Conservation (phyloP, 108 stramenopile species). For the Pinguiococcus pyrenoidosus region DNA sequence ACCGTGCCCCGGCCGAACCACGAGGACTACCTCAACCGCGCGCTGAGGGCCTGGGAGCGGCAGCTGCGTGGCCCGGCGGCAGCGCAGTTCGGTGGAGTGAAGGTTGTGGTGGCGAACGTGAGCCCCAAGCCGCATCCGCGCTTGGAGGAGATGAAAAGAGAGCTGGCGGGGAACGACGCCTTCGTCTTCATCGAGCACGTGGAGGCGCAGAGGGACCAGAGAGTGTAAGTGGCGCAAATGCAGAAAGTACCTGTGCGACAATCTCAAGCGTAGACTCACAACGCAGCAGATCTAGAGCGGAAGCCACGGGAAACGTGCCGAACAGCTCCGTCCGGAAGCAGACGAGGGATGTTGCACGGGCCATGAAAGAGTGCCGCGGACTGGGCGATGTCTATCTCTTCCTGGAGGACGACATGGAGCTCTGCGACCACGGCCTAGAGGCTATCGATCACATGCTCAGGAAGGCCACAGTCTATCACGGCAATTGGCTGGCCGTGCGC, state of each 20-base stretch:
- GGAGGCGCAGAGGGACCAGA: background rate
- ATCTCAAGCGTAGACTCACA: background rate
- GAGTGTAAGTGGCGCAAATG: no score
- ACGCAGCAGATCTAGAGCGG: background rate
- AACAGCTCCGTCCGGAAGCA: constrained; percentile 26
- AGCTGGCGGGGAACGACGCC: background rate
- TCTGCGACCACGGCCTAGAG: constrained; percentile 16
- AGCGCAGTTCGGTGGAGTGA: background rate
- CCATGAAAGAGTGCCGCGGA: constrained; percentile 3
- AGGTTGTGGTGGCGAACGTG: constrained; percentile 33
- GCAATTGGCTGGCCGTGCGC: constrained; percentile 29
- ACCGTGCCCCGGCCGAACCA: constrained; percentile 28
- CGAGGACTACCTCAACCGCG: constrained; percentile 22
- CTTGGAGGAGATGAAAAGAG: constrained; percentile 18
- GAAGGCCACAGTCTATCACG: constrained; percentile 24
- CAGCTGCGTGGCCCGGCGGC: background rate
- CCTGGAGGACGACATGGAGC: constrained; percentile 41
- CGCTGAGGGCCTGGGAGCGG: constrained; percentile 11
- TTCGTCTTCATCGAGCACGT: constrained; percentile 11
- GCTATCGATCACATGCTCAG: constrained; percentile 24
- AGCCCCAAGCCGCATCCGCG: constrained; percentile 14
- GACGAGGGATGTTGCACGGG: constrained; percentile 30
- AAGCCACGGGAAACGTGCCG: constrained; percentile 14
- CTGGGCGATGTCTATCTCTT: constrained; percentile 21
- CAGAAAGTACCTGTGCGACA: no score